Evolutionary conservation across 257 asterid genomes (phyloP), one percentile per base, ranked within the genome.

Genomic region (Capsicum rhomboideum): DNA sequence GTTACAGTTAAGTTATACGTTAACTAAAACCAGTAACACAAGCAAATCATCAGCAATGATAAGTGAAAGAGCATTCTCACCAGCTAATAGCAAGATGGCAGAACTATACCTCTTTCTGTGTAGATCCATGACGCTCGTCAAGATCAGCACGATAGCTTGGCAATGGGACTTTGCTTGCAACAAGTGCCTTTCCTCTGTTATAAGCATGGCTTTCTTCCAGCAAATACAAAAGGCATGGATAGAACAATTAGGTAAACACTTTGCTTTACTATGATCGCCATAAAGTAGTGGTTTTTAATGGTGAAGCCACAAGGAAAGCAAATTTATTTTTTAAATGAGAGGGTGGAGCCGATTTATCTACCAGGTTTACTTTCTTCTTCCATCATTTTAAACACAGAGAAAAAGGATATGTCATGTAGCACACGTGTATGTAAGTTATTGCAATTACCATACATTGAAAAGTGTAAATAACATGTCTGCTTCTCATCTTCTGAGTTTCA

Each of bases 121-220:
- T 89, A 79, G 98, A 92, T 84, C 98, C 99, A 84, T 96, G 98
- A 75, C 78, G 92, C 87, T 94, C 99, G 63, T 96, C 99, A 78
- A 96, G 98, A 91, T 96, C 99, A 50, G 98, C 98, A 88, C 98
- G 95, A 87, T 96, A 96, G 90, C 93, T 85, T 46, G 99, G 99
- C 90, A 96, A 85, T 28, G 97, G 97, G 84, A 90, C 92, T 90
- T 96, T 93, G 91, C 99, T 96, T 88, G 89, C 97, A 84, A 92
- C 99, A 83, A 96, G 98, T 85, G 92, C 93, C 90, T 89, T 94
- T 84, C 99, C 99, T 86, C 92, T 94, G 86, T 93, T 88, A 84
- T 96, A 96, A 44, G 92, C 97, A 90, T 93, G 97, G 88, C 99
- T 96, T 93, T 83, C 94, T 91, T 93, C 89, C 94, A 92, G 91